Evolutionary conservation across 2,329 filamentous ascomycete species (phyloP), one percentile per base, ranked within the genome.

Genomic region (Myriosclerotinia scirpicola): DNA sequence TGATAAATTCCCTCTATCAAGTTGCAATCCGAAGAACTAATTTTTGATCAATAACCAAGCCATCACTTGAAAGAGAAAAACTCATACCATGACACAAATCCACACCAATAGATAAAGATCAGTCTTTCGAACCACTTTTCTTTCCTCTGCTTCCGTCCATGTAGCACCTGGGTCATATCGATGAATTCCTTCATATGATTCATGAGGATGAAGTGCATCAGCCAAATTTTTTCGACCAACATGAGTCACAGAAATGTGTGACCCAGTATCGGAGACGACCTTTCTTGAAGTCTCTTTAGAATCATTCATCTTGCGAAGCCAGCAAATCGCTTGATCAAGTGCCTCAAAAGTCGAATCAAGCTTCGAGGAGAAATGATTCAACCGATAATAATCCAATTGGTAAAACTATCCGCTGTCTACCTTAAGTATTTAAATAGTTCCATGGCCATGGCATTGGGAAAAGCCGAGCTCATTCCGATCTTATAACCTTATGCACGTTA

Each of bases 61-160:
- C 15, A 26, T 4, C 8, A 22, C 36, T 22, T 30, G 26, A n/a
- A 9, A n/a, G 2, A n/a, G 17, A 8, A 46, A 9, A 42, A 20
- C 26, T 2, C 22, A 42, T 38, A 61, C 64, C 64, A 65, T 65
- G 8, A 65, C 30, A 34, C 64, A 60, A n/a, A 65, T 42, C 62
- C 62, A 65, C 4, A 38, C 34, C 26, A 65, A 58, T 20, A 65
- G 42, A 38, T 65, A 38, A 38, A 65, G 42, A 38, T 65, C 64
- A n/a, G 55, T 63, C 79, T 86, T 88, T 55, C 84, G 78, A 36
- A 88, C 80, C 2, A 87, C 77, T 14, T 73, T 78, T 69, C 78
- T 81, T 76, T 89, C 87, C 71, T 89, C 87, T 50, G 80, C 80
- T 2, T 79, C 75, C 12, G 82, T 82, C 87, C 86, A 89, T 58